Conservation (phyloP, 305 asterid genomes). For the Fraxinus ornus region DNA sequence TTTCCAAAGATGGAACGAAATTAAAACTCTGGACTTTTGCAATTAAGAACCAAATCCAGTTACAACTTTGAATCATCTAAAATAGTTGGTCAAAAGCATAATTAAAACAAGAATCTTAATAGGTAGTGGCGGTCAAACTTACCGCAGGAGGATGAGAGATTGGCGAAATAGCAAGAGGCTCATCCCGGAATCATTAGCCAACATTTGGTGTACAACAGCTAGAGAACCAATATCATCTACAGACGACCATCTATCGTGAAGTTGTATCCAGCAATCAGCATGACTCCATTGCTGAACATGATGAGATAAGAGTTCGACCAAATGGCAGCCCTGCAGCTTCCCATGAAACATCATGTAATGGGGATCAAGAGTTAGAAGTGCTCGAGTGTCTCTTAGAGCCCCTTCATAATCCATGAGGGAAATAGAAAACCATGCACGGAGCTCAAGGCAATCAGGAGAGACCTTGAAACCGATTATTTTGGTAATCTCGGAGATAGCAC, state of each 20-base stretch:
- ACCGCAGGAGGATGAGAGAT: constrained; percentile 81
- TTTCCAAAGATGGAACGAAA: neutral
- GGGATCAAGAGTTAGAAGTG: constrained; percentile 78
- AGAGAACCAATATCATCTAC: constrained; percentile 96
- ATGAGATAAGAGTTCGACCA: constrained; percentile 64
- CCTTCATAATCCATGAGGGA: constrained; percentile 65
- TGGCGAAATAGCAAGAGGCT: constrained; percentile 79
- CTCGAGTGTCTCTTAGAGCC: constrained; percentile 75
- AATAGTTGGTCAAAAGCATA: neutral
- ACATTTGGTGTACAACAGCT: constrained; percentile 94
- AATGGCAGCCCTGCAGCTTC: constrained; percentile 54
- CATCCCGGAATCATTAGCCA: constrained; percentile 73
- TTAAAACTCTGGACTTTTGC: neutral
- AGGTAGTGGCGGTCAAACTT: neutral
- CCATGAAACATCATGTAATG: constrained; percentile 75
- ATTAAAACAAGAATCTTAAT: neutral
- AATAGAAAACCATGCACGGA: constrained; percentile 89
- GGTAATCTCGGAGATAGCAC: constrained; percentile 76
- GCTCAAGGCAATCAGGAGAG: constrained; percentile 90
- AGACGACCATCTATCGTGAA: constrained; percentile 85
- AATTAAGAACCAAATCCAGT: neutral
- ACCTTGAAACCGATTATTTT: constrained; percentile 74
- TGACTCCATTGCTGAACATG: constrained; percentile 68
- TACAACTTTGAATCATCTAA: neutral
- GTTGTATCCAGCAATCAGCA: constrained; percentile 98